Conservation (phyloP, 2,329 filamentous ascomycete species). For the Fusarium aywerte region DNA sequence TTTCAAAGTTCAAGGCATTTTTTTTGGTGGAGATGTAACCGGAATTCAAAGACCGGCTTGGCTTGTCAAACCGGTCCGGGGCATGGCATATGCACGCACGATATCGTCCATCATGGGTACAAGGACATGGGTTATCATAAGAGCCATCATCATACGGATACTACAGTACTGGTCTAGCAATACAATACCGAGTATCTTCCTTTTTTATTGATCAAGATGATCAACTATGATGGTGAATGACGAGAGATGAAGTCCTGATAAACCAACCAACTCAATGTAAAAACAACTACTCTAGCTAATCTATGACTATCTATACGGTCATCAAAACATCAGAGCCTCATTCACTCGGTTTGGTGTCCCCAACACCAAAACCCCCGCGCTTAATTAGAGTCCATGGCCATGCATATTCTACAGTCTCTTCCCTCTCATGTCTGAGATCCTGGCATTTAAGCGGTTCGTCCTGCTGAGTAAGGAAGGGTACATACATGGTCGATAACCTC, state of each 20-base stretch:
- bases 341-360: slow-evolving; percentile 3
- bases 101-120: slow-evolving; percentile 28
- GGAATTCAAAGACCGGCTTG: slow-evolving; percentile 32
- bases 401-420: slow-evolving; percentile 1
- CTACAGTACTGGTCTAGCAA: neutral
- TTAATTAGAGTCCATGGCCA: slow-evolving; percentile 20
- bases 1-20: slow-evolving; percentile 1
- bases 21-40: slow-evolving; percentile 15
- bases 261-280: neutral
- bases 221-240: neutral
- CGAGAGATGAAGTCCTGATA: neutral
- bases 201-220: neutral
- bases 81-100: slow-evolving; percentile 28
- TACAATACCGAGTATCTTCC: too few species aligned
- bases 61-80: slow-evolving; percentile 28
- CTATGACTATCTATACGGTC: neutral
- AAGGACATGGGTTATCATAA: slow-evolving; percentile 7
- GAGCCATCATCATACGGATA: too few species aligned
- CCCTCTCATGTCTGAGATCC: slow-evolving; percentile 5
- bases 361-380: slow-evolving; percentile 20
- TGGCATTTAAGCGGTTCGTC: slow-evolving; percentile 28
- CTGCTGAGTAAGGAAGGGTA: slow-evolving; percentile 39
- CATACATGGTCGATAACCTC: slow-evolving; percentile 31
- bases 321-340: slow-evolving; percentile 27
- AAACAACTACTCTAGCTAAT: neutral